These are phyloP conservation scores for Sporothrix pallida DNA, from an alignment of 2,329 filamentous ascomycete species.

Conservation along the genomic window DNA sequence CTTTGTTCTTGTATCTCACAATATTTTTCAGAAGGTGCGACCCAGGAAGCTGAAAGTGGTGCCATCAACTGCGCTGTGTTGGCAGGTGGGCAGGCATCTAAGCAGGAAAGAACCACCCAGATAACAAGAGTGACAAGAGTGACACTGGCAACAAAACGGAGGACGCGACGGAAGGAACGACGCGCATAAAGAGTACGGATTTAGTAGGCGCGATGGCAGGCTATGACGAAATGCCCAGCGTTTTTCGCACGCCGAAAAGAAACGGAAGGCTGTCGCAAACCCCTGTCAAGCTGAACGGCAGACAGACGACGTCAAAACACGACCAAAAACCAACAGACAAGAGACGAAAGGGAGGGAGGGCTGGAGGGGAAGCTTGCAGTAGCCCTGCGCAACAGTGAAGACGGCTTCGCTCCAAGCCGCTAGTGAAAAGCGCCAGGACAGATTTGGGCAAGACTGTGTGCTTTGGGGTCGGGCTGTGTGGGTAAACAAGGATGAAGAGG, in stretches of 20 bases:
- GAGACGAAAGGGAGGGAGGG: not conserved
- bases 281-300: conserved; percentile 28
- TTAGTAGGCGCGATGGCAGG: conserved; percentile 13
- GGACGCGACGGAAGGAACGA: conserved; percentile 22
- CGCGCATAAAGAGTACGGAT: not conserved
- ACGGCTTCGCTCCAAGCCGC: not conserved
- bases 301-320: not conserved
- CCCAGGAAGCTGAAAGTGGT: conserved; percentile 15
- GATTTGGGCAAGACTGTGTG: conserved; percentile 20
- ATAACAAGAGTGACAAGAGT: not conserved
- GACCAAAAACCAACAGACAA: not conserved
- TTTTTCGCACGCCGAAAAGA: not conserved
- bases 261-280: not conserved
- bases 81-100: not conserved
- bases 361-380: not conserved
- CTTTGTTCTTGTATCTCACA: not conserved
- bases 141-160: conserved; percentile 18
- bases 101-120: not conserved
- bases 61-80: not conserved
- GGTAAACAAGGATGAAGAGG: conserved; percentile 14
- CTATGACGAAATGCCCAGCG: conserved; percentile 21
- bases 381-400: not conserved
- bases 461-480: not conserved
- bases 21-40: not conserved
- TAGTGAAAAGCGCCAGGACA: conserved; percentile 12